phyloP scores from a whole-genome alignment of 2,329 filamentous ascomycete genomes.

The Neopestalotiopsis rosae region DNA sequence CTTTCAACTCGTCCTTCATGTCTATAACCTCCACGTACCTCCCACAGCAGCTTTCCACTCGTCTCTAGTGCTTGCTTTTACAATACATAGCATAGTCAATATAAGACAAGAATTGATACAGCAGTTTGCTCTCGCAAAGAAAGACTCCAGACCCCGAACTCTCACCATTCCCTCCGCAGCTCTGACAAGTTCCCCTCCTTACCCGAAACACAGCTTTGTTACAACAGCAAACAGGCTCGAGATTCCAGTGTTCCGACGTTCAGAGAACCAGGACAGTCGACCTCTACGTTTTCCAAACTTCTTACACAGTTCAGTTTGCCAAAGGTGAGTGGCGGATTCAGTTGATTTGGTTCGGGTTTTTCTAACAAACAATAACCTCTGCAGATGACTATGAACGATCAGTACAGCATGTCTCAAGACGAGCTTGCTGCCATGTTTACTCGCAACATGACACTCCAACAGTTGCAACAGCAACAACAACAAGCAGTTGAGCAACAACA shows the following conservation, averaged over 20 bases:
- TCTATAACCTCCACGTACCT: conserved; percentile 27
- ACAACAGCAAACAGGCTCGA: not conserved
- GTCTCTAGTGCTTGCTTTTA: conserved; percentile 28
- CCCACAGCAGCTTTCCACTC: conserved; percentile 14
- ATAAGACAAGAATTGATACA: conserved; percentile 45
- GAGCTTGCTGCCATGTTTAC: conserved; percentile 84
- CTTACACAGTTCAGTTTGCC: not conserved
- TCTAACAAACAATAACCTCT: not conserved
- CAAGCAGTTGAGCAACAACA: conserved; percentile 32
- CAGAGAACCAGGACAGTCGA: not conserved
- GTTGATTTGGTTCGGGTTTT: too few species aligned
- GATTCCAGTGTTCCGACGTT: not conserved
- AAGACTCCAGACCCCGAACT: conserved; percentile 21
- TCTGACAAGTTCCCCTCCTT: conserved; percentile 24
- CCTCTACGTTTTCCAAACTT: not conserved
- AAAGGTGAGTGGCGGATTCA: not conserved
- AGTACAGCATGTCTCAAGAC: conserved; percentile 63
- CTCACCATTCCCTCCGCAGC: conserved; percentile 15
- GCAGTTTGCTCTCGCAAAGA: conserved; percentile 26
- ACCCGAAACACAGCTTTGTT: conserved; percentile 10
- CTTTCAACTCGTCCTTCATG: conserved; percentile 19
- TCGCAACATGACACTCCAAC: conserved; percentile 72
- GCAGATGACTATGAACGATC: conserved; percentile 16
- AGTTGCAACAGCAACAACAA: conserved; percentile 24
- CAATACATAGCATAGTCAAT: conserved; percentile 58